Percentiles rank a stretch among this genome's conserved stretches.
Conservation (phyloP, 495 filamentous ascomycete species). For the Tetracladium setigerum region DNA sequence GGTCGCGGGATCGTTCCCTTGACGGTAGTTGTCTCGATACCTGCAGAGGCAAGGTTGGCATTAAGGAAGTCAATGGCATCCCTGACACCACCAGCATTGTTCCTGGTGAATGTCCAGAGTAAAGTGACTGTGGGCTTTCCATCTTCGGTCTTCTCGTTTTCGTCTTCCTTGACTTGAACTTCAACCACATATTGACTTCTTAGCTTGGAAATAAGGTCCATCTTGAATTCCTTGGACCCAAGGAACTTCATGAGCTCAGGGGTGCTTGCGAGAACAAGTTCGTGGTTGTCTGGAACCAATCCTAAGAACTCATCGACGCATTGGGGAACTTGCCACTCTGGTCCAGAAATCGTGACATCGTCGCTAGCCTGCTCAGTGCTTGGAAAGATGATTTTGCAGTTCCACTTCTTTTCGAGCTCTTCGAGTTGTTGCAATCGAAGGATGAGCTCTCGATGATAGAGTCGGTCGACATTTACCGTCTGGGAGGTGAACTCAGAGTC, state of each 20-base stretch:
- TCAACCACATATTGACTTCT: constrained; percentile 88
- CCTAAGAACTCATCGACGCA: constrained; percentile 93
- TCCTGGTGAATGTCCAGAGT: constrained; percentile 75
- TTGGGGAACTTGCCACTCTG: constrained; percentile 93
- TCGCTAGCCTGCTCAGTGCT: constrained; percentile 97
- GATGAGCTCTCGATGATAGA: constrained; percentile 92
- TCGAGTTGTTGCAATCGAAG: constrained; percentile 81
- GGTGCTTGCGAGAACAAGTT: constrained; percentile 73
- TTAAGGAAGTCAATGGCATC: constrained; percentile 95
- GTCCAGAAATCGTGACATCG: constrained; percentile 87
- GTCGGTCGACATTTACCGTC: constrained; percentile 83
- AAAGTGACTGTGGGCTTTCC: constrained; percentile 42
- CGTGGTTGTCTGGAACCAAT: constrained; percentile 94
- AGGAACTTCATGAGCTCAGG: constrained; percentile 69
- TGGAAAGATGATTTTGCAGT: constrained; percentile 95
- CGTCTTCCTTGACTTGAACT: constrained; percentile 54
- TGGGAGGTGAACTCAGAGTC: constrained; percentile 95
- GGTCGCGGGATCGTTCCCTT: constrained; percentile 91
- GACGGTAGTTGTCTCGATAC: constrained; percentile 77
- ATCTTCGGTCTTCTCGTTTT: constrained; percentile 45
- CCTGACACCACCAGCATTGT: constrained; percentile 91
- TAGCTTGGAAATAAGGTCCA: constrained; percentile 73
- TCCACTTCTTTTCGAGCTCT: constrained; percentile 95
- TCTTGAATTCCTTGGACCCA: constrained; percentile 65
- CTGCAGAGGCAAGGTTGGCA: constrained; percentile 69